Conservation (phyloP, 306 rosid genomes). For the Fragaria nilgerrensis region DNA sequence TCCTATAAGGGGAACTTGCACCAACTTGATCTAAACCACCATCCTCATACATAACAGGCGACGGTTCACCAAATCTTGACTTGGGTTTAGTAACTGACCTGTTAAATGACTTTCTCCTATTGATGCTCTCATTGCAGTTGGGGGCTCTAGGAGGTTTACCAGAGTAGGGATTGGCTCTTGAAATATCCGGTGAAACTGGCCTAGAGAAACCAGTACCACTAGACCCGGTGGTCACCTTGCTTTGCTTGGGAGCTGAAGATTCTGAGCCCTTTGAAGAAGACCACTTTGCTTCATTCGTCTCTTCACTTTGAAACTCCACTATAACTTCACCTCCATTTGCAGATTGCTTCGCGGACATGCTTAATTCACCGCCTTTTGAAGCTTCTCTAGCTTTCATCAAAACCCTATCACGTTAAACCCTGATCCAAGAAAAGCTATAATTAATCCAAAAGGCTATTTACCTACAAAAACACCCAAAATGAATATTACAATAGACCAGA, state of each 20-base stretch:
- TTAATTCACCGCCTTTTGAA: conserved; percentile 34
- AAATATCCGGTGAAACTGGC: conserved; percentile 53
- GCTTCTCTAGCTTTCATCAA: conserved; percentile 38
- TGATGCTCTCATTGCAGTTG: conserved; percentile 30
- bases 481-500: not conserved
- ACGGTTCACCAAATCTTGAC: conserved; percentile 79
- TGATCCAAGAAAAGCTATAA: not conserved
- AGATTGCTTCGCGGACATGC: conserved; percentile 58
- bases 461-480: not conserved
- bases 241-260: conserved; percentile 21
- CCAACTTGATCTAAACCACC: conserved; percentile 34
- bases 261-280: conserved; percentile 28
- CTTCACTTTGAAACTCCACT: conserved; percentile 42
- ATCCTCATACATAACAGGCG: conserved; percentile 47
- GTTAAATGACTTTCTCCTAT: conserved; percentile 40
- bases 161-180: conserved; percentile 43
- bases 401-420: conserved; percentile 23
- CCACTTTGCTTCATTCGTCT: conserved; percentile 28
- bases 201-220: conserved; percentile 13
- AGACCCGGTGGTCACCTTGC: conserved; percentile 23
- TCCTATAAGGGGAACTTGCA: conserved; percentile 43
- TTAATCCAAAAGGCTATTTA: not conserved
- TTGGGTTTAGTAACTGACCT: conserved; percentile 75
- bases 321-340: conserved; percentile 42
- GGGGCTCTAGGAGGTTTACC: conserved; percentile 61